Base-by-base conservation (phyloP, 345 rosid species). In the Corchorus olitorius region DNA sequence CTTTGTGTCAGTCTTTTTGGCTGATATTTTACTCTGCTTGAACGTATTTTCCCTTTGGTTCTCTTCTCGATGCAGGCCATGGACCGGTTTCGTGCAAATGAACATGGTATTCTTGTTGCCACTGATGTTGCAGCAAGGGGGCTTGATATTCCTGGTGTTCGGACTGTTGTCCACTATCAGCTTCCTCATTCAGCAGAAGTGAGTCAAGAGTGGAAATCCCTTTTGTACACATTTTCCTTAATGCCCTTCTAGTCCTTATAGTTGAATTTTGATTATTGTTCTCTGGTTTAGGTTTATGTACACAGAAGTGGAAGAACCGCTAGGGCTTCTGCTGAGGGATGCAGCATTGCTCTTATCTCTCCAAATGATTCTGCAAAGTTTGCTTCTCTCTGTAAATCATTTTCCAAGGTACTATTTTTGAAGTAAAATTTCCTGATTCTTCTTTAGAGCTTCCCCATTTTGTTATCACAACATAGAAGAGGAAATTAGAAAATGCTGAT, bases 231-330 rank as follows among this genome's bases (percentile, higher is more conserved):
- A 27, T 75, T 78, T 75, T 60, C 2, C 39, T 39, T 65, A 73
- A 58, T 27, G 54, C 11, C 64, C 37, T 3, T 70, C 56, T 37
- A 27, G 17, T 39, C n/a, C 77, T 17, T 76, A 27, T 80, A 33
- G 58, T 75, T 17, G 59, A 43, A n/a, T n/a, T 11, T 61, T 65
- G 55, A 75, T 56, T 67, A 59, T 71, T 49, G 1, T 59, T 70
- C 68, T 65, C 56, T 72, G 63, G 9, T 74, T 67, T 74, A 96
- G 99, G 97, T 94, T 56, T 96, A 96, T 83, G 97, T 96, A 15
- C 99, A 96, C 77, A 88, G 99, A 88, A 92, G 99, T 84, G 99
- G 99, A 59, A 89, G 99, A 82, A 94, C 98, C 74, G 97, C 99
- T 75, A 90, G 99, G 83, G 97, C 98, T 63, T 93, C 84, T 63